Evolutionary conservation across 352 stramenopile genomes (phyloP).

Genomic region (Phytophthora pinifolia): DNA sequence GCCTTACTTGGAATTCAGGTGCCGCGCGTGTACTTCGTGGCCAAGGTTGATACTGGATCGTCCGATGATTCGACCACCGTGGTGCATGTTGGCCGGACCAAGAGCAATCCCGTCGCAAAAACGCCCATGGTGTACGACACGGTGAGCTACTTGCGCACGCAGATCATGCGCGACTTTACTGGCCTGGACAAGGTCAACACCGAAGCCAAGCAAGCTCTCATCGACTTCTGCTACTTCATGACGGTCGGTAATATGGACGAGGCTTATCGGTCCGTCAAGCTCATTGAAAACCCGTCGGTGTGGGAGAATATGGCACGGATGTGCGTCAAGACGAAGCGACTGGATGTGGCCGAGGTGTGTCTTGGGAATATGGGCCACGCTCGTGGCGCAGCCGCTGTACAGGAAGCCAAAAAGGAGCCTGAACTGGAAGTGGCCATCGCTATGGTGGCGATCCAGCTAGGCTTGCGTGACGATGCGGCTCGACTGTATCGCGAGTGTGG

Average conservation of each 20-base stretch:
- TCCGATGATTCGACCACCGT: conserved; percentile 39
- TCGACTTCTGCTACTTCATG: conserved; percentile 96
- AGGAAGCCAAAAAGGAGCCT: conserved; percentile 63
- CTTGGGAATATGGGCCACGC: conserved; percentile 94
- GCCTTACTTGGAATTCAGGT: conserved; percentile 87
- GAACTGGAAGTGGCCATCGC: conserved; percentile 86
- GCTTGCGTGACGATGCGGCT: conserved; percentile 89
- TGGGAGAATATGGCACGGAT: conserved; percentile 97
- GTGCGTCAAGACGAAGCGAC: conserved; percentile 94
- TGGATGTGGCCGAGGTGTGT: conserved; percentile 95
- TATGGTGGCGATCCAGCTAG: conserved; percentile 93
- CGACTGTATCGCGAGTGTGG: conserved; percentile 90
- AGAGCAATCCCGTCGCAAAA: conserved; percentile 30
- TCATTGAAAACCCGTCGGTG: conserved; percentile 91
- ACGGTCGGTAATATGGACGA: conserved; percentile 96
- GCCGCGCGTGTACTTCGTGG: conserved; percentile 75
- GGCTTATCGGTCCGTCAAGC: conserved; percentile 91
- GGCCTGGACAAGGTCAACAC: conserved; percentile 90
- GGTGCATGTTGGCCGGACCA: conserved; percentile 40
- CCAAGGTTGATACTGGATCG: conserved; percentile 44
- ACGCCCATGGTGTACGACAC: conserved; percentile 28
- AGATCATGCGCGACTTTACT: conserved; percentile 94
- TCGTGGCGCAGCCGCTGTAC: conserved; percentile 87
- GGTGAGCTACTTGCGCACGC: conserved; percentile 61
- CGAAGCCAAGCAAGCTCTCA: conserved; percentile 80